Evolutionary conservation across 2,329 filamentous ascomycete genomes (phyloP).

Genomic region (Purpureocillium lavendulum): DNA sequence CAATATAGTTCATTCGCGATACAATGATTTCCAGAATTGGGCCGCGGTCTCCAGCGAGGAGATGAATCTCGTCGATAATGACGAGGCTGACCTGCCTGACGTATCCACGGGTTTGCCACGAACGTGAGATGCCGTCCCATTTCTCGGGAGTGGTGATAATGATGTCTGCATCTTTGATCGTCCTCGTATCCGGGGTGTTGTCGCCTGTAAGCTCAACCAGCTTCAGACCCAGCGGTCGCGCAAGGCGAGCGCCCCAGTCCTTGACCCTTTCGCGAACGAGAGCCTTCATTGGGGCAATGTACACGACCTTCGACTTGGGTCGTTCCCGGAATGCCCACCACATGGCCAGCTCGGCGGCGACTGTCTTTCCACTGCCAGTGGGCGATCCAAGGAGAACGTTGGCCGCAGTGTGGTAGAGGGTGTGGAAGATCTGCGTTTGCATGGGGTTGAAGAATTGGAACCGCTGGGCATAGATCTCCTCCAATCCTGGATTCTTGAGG

Average conservation of each 20-base stretch:
- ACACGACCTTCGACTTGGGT: slow-evolving; percentile 94
- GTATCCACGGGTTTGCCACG: slow-evolving; percentile 96
- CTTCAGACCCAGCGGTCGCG: slow-evolving; percentile 74
- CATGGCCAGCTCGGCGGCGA: slow-evolving; percentile 94
- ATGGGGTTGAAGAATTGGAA: slow-evolving; percentile 99
- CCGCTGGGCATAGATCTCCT: slow-evolving; percentile 79
- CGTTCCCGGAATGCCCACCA: slow-evolving; percentile 98
- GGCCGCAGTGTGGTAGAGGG: slow-evolving; percentile 81
- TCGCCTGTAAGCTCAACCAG: slow-evolving; percentile 93
- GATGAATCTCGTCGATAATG: slow-evolving; percentile 97
- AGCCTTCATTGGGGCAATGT: slow-evolving; percentile 99
- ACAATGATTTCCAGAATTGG: slow-evolving; percentile 98
- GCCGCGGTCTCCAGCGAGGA: slow-evolving; percentile 91
- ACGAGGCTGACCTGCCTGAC: slow-evolving; percentile 91
- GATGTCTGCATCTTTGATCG: slow-evolving; percentile 91
- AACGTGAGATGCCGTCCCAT: slow-evolving; percentile 98
- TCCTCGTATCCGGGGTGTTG: slow-evolving; percentile 94
- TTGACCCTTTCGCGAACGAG: slow-evolving; percentile 92
- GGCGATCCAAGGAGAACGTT: slow-evolving; percentile 94
- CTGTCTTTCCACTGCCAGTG: slow-evolving; percentile 94
- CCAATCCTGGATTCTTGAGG: slow-evolving; percentile 76
- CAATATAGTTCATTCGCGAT: slow-evolving; percentile 95
- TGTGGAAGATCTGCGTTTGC: slow-evolving; percentile 98
- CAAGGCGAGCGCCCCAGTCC: slow-evolving; percentile 82
- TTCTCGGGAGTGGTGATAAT: slow-evolving; percentile 99